Evolutionary conservation across 208 protist species (phyloP), one percentile per base, ranked within the genome.

Genomic region (Wallacemonas sp.): DNA sequence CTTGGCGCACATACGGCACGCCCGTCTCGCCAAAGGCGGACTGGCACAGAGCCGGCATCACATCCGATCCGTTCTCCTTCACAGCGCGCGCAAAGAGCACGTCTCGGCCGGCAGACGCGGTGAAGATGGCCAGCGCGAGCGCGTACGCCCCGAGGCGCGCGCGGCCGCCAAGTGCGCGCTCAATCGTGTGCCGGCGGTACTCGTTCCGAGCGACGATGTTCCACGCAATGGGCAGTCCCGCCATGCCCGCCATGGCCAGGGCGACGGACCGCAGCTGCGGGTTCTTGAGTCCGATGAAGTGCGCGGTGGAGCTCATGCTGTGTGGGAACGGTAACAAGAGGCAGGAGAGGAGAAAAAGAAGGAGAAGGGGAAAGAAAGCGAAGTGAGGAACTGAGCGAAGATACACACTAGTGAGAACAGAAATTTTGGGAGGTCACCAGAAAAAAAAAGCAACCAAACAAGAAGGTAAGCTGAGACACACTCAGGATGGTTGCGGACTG

Each of bases 181-280:
- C 87, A 1, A 98, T 57, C 12, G 89, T 91, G 61, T 90, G 83
- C 12, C 67, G 81, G 33, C 74, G 74, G 62, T 97, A 98, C 76
- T 98, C 96, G 31, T 82, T 79, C 25, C 92, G 81, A 2, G 93
- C 96, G 14, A 97, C 57, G 31, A 92, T 77, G 68, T 98, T 98
- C 95, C 96, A 98, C 44, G 84, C 76, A 14, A 67, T 68, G 44
- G 95, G 95, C 10, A 82, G 66, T 1, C 79, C 73, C 0, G 83
- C 80, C 46, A 95, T 97, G 22, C 70, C 79, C 7, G 79, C 42
- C 23, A 68, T 68, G 1, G 85, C 80, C 45, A 79, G 65, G 8
- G 69, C 72, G n/a, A 85, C 70, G 3, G 79, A 81, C 41, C 63
- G 61, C 48, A 67, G 76, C 45, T 87, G 68, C 7, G 82, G 31